A percentile compares a stretch with the other conserved stretches of the same genome.
Conservation (phyloP, 2,329 filamentous ascomycete genomes). For the Colletotrichum sp. region DNA sequence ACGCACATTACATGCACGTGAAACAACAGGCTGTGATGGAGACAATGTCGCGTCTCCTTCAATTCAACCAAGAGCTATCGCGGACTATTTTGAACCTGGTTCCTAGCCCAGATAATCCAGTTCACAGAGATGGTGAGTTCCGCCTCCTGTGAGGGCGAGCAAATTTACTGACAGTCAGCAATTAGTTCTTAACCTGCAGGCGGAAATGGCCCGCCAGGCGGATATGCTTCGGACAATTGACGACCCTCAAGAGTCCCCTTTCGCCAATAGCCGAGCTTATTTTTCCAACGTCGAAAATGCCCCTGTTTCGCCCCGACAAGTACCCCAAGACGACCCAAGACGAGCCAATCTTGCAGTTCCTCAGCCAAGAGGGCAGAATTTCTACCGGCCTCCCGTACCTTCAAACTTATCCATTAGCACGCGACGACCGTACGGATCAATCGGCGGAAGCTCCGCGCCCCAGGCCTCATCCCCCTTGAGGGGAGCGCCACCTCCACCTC, state of each 20-base stretch:
- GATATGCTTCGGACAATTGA: slow-evolving; percentile 63
- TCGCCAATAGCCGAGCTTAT: slow-evolving; percentile 69
- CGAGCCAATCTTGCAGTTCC: slow-evolving; percentile 71
- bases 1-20: slow-evolving; percentile 76
- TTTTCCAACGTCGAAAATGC: slow-evolving; percentile 74
- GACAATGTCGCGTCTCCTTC: slow-evolving; percentile 70
- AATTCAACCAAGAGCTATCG: slow-evolving; percentile 87
- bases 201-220: slow-evolving; percentile 65
- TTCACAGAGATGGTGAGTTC: slow-evolving; percentile 81
- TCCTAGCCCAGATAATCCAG: slow-evolving; percentile 75
- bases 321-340: slow-evolving; percentile 84
- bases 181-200: slow-evolving; percentile 60
- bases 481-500: slow-evolving; percentile 68
- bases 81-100: slow-evolving; percentile 76
- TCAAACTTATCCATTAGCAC: slow-evolving; percentile 82
- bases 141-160: background rate
- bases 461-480: slow-evolving; percentile 79
- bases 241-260: slow-evolving; percentile 70
- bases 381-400: slow-evolving; percentile 79
- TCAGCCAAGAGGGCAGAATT: slow-evolving; percentile 60
- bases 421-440: slow-evolving; percentile 84
- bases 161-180: background rate
- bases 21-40: slow-evolving; percentile 86
- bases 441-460: slow-evolving; percentile 69
- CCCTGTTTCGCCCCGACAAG: slow-evolving; percentile 86